Base-by-base conservation (phyloP, 2,329 filamentous ascomycete species). In the Diplodia intermedia region DNA sequence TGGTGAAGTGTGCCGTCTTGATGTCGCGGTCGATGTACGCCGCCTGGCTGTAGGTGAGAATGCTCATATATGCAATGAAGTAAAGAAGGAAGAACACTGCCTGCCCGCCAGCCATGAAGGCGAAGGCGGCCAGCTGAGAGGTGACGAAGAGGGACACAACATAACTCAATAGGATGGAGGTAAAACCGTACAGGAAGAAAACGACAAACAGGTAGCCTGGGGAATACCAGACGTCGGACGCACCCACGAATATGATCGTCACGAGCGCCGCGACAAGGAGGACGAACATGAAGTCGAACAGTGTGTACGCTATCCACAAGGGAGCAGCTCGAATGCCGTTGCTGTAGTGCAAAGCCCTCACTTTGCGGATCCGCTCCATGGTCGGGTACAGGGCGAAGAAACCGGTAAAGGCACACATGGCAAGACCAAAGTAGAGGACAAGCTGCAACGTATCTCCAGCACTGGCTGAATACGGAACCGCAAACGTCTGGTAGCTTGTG, bases 331-430 rank as follows among this genome's bases (percentile, higher is more conserved):
- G 86, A 33, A 97, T 93, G 56, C 94, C 94, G 75, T 97, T 97
- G 66, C 92, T 96, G 79, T 97, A 97, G 78, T 97, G 90, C 36
- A 97, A 82, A 18, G 91, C 91, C 63, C 94, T 88, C 29, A 97
- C 92, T 71, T 93, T 91, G 61, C 89, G 84, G 12, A 93, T 82
- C 31, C 93, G 86, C 78, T 97, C 94, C 33, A 91, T 83, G n/a
- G 92, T 97, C 0, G 93, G 92, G 75, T 97, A 97, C 4, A 97
- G 82, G 0, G 91, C 88, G 73, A 97, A 96, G 82, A 97, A 94
- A 15, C 90, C 92, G 0, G 94, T 93, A 73, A 91, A 95, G 1
- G 89, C 89, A 7, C 87, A 85, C 79, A 96, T 88, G 1, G 90
- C 91, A 9, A 97, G 84, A 15, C 90, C 89, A 76, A 95, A 91